Base-by-base conservation (phyloP, 1,139 yeast species). In the Debaryomyces udenii region DNA sequence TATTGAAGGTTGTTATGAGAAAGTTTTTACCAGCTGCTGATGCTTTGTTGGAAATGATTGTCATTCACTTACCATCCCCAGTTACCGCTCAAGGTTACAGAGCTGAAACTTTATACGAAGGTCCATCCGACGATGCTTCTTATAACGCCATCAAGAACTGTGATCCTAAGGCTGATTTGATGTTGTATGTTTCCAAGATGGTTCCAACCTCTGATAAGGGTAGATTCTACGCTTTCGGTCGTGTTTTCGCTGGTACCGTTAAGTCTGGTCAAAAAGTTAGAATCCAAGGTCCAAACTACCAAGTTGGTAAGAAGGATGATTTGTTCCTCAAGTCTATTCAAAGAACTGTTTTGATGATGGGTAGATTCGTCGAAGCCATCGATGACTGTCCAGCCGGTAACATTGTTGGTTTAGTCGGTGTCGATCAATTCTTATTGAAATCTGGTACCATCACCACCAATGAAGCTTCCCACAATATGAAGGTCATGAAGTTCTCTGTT, bases 361-460 rank as follows among this genome's bases (percentile, higher is more conserved):
- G 99, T 72, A 88, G 97, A 81, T 76, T 80, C 74, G 95, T 88
- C 68, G 99, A 93, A 82, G 91, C 93, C 70, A 93, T 93, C 66
- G 99, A 93, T 68, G 98, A 93, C 80, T 89, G 96, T 80, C 99
- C 99, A 71, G 98, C 98, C 63, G 99, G 99, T 87, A 93, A 93
- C 96, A 93, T 93, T 86, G 85, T 91, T 70, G 99, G 98, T 89
- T 82, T 93, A 73, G 99, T 93, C 66, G 99, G 99, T 90, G 87
- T 93, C 65, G 99, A 93, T 79, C 99, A 93, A 83, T 93, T 90
- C 88, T 86, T 93, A 80, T 87, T 93, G 77, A 93, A 93, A 82
- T 88, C 96, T 64, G 99, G 99, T 89, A 93, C 99, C 68, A 80
- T 93, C 68, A 93, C 99, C 80, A 93, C 98, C 71, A 78, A 78